Conservation (phyloP, 257 asterid species). For the Leptodermis oblonga region DNA sequence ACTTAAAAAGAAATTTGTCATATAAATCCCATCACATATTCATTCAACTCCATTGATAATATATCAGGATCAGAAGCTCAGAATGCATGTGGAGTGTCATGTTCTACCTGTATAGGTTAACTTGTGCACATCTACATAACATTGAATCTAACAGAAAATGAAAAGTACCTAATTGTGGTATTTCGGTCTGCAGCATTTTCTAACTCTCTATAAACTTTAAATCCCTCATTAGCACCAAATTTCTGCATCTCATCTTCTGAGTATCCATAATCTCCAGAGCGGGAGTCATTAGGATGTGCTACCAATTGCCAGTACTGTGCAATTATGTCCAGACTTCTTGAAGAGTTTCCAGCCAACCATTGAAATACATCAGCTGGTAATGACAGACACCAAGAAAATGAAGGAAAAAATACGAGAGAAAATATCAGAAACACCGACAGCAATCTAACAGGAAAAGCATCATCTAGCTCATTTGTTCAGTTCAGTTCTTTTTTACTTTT, state of each 20-base stretch:
- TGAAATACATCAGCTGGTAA: constrained; percentile 72
- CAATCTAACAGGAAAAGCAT: too few relatives aligned
- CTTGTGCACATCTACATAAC: background rate
- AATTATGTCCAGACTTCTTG: constrained; percentile 63
- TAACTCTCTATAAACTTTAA: constrained; percentile 47
- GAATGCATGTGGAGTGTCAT: too few relatives aligned
- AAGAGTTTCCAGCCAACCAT: constrained; percentile 89
- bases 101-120: background rate
- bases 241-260: constrained; percentile 60
- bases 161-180: constrained; percentile 50
- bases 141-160: background rate
- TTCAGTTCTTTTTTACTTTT: too few relatives aligned
- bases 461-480: too few relatives aligned
- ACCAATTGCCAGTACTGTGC: constrained; percentile 84
- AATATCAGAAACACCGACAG: background rate
- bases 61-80: too few relatives aligned
- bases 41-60: too few relatives aligned
- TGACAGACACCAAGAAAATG: constrained; percentile 5
- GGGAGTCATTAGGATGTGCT: constrained; percentile 65
- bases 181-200: constrained; percentile 68
- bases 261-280: constrained; percentile 77
- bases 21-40: too few relatives aligned
- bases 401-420: background rate
- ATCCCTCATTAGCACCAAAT: constrained; percentile 72
- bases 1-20: too few relatives aligned